These are phyloP conservation scores for Neocallimastix lanati DNA, from an alignment of 192 early-diverging fungal species.

Conservation along the genomic window DNA sequence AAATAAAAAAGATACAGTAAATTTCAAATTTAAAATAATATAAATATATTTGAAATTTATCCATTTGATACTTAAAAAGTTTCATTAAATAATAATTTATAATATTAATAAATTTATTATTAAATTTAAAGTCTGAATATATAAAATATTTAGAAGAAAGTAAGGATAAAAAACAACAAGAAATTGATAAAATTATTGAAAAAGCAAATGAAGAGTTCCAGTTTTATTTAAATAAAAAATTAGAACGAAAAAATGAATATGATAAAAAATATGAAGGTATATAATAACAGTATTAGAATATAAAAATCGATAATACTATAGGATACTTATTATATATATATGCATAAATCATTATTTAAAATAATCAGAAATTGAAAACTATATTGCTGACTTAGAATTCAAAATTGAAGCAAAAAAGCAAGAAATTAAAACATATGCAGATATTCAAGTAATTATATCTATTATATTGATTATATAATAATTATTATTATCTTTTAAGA, in stretches of 20 bases:
- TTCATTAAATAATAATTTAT: too few species aligned
- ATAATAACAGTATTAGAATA: too few species aligned
- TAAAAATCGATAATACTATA: too few species aligned
- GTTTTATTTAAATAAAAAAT: background rate
- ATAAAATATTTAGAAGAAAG: background rate
- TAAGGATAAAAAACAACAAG: background rate
- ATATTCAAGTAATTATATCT: background rate
- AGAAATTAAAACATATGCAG: background rate
- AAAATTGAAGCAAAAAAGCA: background rate
- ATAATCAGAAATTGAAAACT: background rate
- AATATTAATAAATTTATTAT: too few species aligned
- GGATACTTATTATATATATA: too few species aligned
- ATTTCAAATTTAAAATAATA: too few species aligned
- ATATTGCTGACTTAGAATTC: background rate
- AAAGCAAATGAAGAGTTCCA: background rate
- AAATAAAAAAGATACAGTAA: too few species aligned
- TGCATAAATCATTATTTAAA: too few species aligned
- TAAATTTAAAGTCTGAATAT: background rate
- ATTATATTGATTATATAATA: background rate
- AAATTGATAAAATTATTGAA: background rate
- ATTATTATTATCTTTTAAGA: too few species aligned
- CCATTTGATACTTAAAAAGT: too few species aligned
- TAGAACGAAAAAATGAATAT: background rate
- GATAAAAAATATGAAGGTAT: background rate
- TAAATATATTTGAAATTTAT: too few species aligned